These are phyloP conservation scores for Yamadazyma akitaensis DNA, from an alignment of 805 yeast species.

Conservation along the genomic window DNA sequence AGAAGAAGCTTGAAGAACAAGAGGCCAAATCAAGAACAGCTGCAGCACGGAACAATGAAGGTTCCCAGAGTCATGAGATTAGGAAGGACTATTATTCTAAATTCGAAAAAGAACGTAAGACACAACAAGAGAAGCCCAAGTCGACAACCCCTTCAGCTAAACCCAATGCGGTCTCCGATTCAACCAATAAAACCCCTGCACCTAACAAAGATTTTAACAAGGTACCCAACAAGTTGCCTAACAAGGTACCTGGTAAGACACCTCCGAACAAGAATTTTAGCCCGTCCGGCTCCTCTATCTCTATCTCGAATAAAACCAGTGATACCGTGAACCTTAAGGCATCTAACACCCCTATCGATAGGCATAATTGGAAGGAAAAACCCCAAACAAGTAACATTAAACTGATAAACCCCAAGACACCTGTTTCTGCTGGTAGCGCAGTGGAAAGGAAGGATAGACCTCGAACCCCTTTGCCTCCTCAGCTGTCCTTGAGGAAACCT, in stretches of 20 bases:
- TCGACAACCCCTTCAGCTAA: neutral
- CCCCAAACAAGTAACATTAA: neutral
- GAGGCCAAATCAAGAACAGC: constrained; percentile 1
- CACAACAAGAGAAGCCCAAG: neutral
- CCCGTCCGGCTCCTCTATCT: no score
- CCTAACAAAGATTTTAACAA: no score
- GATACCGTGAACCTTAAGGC: neutral
- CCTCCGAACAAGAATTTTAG: no score
- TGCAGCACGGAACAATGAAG: neutral
- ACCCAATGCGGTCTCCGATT: neutral
- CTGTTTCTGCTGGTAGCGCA: neutral
- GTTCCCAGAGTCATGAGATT: neutral
- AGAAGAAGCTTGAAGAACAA: constrained; percentile 1
- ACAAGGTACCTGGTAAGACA: no score
- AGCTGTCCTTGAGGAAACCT: constrained; percentile 7
- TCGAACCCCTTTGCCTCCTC: constrained; percentile 7
- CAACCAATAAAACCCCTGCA: no score
- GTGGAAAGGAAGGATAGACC: neutral
- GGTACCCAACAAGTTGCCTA: no score
- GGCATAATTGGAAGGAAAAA: neutral
- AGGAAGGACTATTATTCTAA: constrained; percentile 7
- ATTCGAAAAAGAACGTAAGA: constrained; percentile 1
- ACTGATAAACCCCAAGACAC: neutral
- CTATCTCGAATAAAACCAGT: no score
- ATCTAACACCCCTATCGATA: neutral